These are phyloP conservation scores for Rhizopogon rudus DNA, from an alignment of 768 basidiomycete genomes.

Conservation along the genomic window DNA sequence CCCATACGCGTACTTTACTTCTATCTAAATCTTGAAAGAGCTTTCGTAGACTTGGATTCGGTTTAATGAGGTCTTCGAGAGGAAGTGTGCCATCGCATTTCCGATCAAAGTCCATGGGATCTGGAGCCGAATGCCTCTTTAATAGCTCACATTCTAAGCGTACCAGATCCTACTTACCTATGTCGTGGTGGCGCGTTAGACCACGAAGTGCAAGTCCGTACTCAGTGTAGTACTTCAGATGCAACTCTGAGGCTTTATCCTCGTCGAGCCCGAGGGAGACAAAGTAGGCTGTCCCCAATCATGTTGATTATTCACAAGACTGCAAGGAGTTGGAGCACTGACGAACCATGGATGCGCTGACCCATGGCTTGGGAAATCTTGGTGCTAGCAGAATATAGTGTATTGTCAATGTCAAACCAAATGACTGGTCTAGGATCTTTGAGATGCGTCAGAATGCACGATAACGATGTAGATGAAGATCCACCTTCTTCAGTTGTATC, in stretches of 20 bases:
- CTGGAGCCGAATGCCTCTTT: conserved; percentile 27
- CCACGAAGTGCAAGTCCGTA: conserved; percentile 85
- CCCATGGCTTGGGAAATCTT: conserved; percentile 80
- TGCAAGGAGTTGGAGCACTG: not conserved
- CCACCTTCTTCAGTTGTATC: conserved; percentile 21
- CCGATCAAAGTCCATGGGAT: conserved; percentile 79
- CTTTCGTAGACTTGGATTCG: conserved; percentile 54
- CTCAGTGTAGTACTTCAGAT: conserved; percentile 67
- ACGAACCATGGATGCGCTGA: conserved; percentile 66
- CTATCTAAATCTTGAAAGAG: conserved; percentile 78
- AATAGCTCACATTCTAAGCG: not conserved
- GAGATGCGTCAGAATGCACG: not conserved
- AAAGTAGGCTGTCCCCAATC: conserved; percentile 57
- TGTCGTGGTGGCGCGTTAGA: conserved; percentile 66
- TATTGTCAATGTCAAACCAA: conserved; percentile 89
- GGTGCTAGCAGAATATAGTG: conserved; percentile 73
- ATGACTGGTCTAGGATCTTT: conserved; percentile 57
- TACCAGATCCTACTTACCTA: conserved; percentile 42
- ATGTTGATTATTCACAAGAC: not conserved
- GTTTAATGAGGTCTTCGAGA: conserved; percentile 72
- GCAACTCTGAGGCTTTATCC: conserved; percentile 64
- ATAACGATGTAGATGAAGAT: not conserved
- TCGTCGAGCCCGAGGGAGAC: conserved; percentile 61
- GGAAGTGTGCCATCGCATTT: conserved; percentile 84
- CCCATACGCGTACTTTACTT: conserved; percentile 77